A percentile compares a stretch with the other conserved stretches of the same genome.
Conservation (phyloP, 306 rosid genomes). For the Hippophae tibetana region DNA sequence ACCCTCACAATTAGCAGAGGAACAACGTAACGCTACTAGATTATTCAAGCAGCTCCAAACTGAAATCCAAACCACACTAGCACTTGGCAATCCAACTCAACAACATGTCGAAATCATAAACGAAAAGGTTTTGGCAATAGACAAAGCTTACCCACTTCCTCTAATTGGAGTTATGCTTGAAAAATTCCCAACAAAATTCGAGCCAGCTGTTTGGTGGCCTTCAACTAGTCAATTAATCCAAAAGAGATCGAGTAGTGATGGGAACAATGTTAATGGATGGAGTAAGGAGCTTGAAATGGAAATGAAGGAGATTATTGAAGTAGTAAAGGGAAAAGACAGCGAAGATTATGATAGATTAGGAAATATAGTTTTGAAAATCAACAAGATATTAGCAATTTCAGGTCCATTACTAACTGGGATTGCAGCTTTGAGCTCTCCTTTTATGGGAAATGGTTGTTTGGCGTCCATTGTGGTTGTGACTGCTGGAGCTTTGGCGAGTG, state of each 20-base stretch:
- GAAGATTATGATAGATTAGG: constrained; percentile 68
- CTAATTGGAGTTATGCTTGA: constrained; percentile 67
- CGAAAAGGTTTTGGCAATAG: constrained; percentile 53
- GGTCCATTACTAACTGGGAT: constrained; percentile 68
- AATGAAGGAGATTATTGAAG: constrained; percentile 45
- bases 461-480: constrained; percentile 27
- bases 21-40: constrained; percentile 63
- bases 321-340: constrained; percentile 41
- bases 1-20: constrained; percentile 80
- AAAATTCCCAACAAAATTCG: constrained; percentile 46
- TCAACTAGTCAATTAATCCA: constrained; percentile 1
- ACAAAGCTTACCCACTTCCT: constrained; percentile 77
- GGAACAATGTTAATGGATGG: constrained; percentile 43
- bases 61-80: constrained; percentile 32
- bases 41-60: constrained; percentile 39
- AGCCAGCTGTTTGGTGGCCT: constrained; percentile 87
- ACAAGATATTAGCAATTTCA: constrained; percentile 48
- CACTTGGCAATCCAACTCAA: constrained; percentile 20
- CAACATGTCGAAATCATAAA: constrained; percentile 36
- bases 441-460: constrained; percentile 31
- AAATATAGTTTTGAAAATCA: constrained; percentile 39
- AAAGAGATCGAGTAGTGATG: neutral
- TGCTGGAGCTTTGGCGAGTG: constrained; percentile 49
- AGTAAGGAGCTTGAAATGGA: constrained; percentile 39
- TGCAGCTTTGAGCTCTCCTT: constrained; percentile 46